phyloP scores from a whole-genome alignment of 495 filamentous ascomycete genomes.

The Aspergillus steynii region DNA sequence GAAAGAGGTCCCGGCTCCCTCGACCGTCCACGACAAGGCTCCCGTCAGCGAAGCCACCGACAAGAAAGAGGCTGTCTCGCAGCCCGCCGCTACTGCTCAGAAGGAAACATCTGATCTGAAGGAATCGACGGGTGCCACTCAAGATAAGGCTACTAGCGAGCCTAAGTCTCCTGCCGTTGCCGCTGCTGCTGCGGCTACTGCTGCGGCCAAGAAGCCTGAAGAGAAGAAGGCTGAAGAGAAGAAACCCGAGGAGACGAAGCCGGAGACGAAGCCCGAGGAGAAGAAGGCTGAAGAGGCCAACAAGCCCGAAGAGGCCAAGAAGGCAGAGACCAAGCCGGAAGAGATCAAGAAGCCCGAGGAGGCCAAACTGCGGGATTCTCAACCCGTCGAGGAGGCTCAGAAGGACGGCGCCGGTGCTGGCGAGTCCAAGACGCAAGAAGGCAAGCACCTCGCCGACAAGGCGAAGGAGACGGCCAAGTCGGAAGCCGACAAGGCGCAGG shows the following conservation, averaged over 20 bases:
- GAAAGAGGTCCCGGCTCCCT: background rate
- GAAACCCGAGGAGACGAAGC: background rate
- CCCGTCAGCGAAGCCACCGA: too few relatives aligned
- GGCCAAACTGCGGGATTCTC: slow-evolving; percentile 12
- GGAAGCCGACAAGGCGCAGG: slow-evolving; percentile 16
- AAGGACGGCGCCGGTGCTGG: slow-evolving; percentile 6
- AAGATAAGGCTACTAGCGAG: slow-evolving; percentile 2
- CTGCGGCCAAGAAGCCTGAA: slow-evolving; percentile 3
- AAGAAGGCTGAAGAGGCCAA: background rate
- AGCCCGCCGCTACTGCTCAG: background rate
- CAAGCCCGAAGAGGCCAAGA: slow-evolving; percentile 7
- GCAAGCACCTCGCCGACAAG: slow-evolving; percentile 14
- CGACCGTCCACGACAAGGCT: too few relatives aligned
- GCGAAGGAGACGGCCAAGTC: slow-evolving; percentile 14
- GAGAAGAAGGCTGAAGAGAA: slow-evolving; percentile 8
- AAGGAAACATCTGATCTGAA: background rate
- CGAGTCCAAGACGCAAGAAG: slow-evolving; percentile 16
- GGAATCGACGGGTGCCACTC: slow-evolving; percentile 5
- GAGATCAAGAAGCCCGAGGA: slow-evolving; percentile 14
- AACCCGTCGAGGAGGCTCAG: slow-evolving; percentile 11
- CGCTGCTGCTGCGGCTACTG: background rate
- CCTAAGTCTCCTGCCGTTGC: slow-evolving; percentile 1
- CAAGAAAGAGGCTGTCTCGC: too few relatives aligned
- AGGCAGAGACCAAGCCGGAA: slow-evolving; percentile 7
- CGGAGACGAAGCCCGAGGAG: slow-evolving; percentile 1